Evolutionary conservation across 495 filamentous ascomycete genomes (phyloP).

Genomic region (Pseudomonodictys pantanalensis): DNA sequence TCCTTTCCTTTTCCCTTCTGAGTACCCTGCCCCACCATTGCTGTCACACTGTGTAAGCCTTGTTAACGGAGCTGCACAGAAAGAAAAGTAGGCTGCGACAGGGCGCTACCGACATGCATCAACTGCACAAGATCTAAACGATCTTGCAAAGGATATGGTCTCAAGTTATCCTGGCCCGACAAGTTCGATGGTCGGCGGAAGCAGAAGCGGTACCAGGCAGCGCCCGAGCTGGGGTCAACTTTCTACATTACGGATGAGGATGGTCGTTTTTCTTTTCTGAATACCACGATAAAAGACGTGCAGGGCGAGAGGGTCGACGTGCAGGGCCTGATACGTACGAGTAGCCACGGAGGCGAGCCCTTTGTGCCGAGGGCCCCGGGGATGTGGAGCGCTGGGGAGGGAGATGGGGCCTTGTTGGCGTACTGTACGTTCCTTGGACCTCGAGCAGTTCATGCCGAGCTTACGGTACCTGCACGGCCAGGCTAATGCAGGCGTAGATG

Average conservation of each 20-base stretch:
- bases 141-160: constrained; percentile 13
- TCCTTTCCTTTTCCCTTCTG: not conserved
- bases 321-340: constrained; percentile 10
- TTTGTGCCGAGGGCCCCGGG: not conserved
- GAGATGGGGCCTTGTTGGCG: constrained; percentile 10
- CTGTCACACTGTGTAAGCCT: not conserved
- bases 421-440: constrained; percentile 9
- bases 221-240: not conserved
- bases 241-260: not conserved
- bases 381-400: not conserved
- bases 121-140: constrained; percentile 24
- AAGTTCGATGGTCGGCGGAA: constrained; percentile 25
- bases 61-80: constrained; percentile 1
- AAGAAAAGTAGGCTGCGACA: constrained; percentile 22
- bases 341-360: too few relatives aligned
- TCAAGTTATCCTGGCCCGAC: constrained; percentile 24
- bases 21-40: not conserved
- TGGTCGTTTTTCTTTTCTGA: constrained; percentile 17
- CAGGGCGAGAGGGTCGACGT: constrained; percentile 1
- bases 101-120: constrained; percentile 7
- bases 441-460: not conserved
- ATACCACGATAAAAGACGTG: constrained; percentile 13
- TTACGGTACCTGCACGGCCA: not conserved
- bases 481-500: constrained; percentile 6
- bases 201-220: constrained; percentile 20